phyloP scores from a whole-genome alignment of 495 filamentous ascomycete species.

The Aspergillus incahuasiensis region DNA sequence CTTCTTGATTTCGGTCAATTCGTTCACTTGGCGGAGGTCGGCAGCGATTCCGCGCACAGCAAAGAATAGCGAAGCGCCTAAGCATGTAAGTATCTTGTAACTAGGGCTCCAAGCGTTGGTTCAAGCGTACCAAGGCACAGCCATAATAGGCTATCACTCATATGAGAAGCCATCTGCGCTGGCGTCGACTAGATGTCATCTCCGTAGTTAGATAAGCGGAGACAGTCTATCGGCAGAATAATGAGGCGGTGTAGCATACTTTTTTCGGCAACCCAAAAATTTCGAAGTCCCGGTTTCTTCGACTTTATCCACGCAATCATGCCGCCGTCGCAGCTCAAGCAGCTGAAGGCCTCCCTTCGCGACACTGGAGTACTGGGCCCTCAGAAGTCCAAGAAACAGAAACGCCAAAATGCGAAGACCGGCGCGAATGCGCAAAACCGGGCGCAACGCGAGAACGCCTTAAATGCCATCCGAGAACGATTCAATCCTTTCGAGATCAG shows the following conservation, averaged over 20 bases:
- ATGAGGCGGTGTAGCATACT: slow-evolving; percentile 35
- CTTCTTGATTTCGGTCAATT: slow-evolving; percentile 46
- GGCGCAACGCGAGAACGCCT: slow-evolving; percentile 65
- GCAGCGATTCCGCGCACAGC: slow-evolving; percentile 41
- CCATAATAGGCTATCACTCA: slow-evolving; percentile 42
- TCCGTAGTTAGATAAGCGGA: slow-evolving; percentile 25
- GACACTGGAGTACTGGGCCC: slow-evolving; percentile 84
- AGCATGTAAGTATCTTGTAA: slow-evolving; percentile 2
- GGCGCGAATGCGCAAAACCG: slow-evolving; percentile 58
- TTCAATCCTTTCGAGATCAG: slow-evolving; percentile 98
- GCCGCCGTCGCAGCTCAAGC: slow-evolving; percentile 94
- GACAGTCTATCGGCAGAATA: slow-evolving; percentile 33
- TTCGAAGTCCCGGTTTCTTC: slow-evolving; percentile 19
- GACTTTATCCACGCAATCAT: slow-evolving; percentile 45
- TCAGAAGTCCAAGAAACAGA: slow-evolving; percentile 88
- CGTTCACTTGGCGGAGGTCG: slow-evolving; percentile 43
- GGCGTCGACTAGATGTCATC: background rate
- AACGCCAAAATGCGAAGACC: slow-evolving; percentile 64
- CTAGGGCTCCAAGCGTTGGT: background rate
- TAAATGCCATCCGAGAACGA: slow-evolving; percentile 81
- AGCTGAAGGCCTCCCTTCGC: slow-evolving; percentile 81
- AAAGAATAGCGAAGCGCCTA: slow-evolving; percentile 45
- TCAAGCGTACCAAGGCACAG: slow-evolving; percentile 35
- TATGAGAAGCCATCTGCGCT: slow-evolving; percentile 36
- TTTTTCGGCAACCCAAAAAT: slow-evolving; percentile 23